Base-by-base conservation (phyloP, 2,329 filamentous ascomycete species). In the Diaporthe sp. region DNA sequence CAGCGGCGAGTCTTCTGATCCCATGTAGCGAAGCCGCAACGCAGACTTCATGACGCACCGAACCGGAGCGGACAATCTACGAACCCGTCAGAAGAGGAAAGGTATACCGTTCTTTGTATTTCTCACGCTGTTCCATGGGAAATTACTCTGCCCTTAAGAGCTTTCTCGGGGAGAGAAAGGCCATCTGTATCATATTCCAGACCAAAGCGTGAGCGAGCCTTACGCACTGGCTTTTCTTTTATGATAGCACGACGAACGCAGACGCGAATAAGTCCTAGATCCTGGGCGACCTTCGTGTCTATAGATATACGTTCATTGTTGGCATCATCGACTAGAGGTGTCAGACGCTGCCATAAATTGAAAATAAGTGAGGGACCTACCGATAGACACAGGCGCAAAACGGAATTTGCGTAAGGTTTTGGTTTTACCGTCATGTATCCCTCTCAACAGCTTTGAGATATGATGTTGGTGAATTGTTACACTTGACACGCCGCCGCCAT, bases 131-230 rank as follows among this genome's bases (percentile, higher is more conserved):
- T n/a, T 8, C 32, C 17, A 47, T 84, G 82, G 1, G 81, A 82
- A 10, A 83, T 74, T 0, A 79, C 78, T 59, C 77, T 79, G 9
- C 82, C 82, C 50, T 84, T 83, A 3, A 84, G 75, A 0, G 82
- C 79, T 71, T 83, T 80, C 55, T 84, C 82, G 0, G 81, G 75
- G 3, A 83, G 9, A 76, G 4, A 61, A 17, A 42, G 8, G 2
- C 15, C 17, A 1, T 39, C 42, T 2, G n/a, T 22, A 10, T 22
- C 42, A 22, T 47, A 17, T 3, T n/a, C 12, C 56, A 61, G 12
- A 17, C 2, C 8, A 39, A 1, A n/a, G 19, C 22, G 9, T 6
- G 6, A 8, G 25, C 2, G 12, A 3, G 12, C 27, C 22, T 3
- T 39, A 10, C 25, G 32, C 32, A 7, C 22, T 9, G 3, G 2